phyloP scores from a whole-genome alignment of 352 stramenopile genomes.

The Aphanomyces astaci region DNA sequence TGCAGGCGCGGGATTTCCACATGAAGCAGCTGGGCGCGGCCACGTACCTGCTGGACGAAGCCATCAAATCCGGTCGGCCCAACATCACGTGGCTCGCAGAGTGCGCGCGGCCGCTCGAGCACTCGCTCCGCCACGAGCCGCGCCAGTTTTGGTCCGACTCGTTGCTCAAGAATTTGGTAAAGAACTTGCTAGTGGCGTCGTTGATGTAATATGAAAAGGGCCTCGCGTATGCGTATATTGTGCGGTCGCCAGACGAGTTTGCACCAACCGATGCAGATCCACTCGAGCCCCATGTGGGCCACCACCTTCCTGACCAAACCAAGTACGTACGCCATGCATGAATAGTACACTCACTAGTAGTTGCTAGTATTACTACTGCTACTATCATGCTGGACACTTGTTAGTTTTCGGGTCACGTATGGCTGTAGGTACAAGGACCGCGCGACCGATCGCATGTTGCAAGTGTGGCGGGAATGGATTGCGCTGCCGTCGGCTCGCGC shows the following conservation, averaged over 20 bases:
- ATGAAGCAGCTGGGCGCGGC: slow-evolving; percentile 76
- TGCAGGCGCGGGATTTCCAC: slow-evolving; percentile 55
- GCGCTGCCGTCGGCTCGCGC: slow-evolving; percentile 36
- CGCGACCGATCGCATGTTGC: slow-evolving; percentile 51
- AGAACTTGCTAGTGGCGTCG: background rate
- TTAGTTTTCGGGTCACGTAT: too few relatives aligned
- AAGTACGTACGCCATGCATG: slow-evolving; percentile 32
- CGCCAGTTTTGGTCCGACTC: slow-evolving; percentile 52
- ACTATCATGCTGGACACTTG: too few relatives aligned
- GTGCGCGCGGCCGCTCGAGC: slow-evolving; percentile 60
- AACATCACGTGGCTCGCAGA: slow-evolving; percentile 64
- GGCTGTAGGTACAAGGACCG: slow-evolving; percentile 54
- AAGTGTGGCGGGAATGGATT: slow-evolving; percentile 60
- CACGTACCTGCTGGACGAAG: slow-evolving; percentile 83
- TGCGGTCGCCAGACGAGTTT: slow-evolving; percentile 68
- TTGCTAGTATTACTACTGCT: background rate
- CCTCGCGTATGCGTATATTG: slow-evolving; percentile 89
- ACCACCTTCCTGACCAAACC: slow-evolving; percentile 30
- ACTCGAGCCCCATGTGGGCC: slow-evolving; percentile 42
- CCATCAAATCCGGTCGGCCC: slow-evolving; percentile 55
- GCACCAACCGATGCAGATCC: slow-evolving; percentile 26
- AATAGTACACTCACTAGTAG: too few relatives aligned
- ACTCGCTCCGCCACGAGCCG: slow-evolving; percentile 57
- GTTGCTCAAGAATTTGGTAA: slow-evolving; percentile 86
- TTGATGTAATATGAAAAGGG: too few relatives aligned